Conservation (phyloP, 768 basidiomycete genomes). For the Astraeus odoratus region DNA sequence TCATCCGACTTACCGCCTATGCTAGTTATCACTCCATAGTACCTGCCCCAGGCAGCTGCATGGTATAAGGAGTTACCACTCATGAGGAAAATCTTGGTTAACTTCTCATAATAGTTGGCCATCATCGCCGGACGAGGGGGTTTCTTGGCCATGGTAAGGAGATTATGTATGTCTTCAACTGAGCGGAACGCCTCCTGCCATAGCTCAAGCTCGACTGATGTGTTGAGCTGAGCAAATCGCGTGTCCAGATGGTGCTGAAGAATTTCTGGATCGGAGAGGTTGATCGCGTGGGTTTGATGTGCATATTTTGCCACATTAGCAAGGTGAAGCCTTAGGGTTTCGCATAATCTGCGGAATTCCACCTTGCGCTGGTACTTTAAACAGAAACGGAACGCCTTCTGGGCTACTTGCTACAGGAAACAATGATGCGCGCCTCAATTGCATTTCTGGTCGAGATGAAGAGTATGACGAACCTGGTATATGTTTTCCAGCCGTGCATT, state of each 20-base stretch:
- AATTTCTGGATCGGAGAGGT: constrained; percentile 90
- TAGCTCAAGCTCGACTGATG: constrained; percentile 94
- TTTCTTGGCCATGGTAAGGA: constrained; percentile 90
- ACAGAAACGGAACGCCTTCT: constrained; percentile 97
- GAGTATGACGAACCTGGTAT: constrained; percentile 74
- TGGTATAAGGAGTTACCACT: constrained; percentile 93
- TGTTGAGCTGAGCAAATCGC: constrained; percentile 93
- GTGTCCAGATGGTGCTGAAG: constrained; percentile 95
- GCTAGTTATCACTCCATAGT: constrained; percentile 64
- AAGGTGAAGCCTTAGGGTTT: constrained; percentile 92
- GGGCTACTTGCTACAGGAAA: constrained; percentile 71
- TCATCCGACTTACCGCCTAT: constrained; percentile 73
- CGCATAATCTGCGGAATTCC: constrained; percentile 94
- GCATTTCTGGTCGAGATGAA: background rate
- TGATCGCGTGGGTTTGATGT: constrained; percentile 90
- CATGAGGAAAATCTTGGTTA: constrained; percentile 94
- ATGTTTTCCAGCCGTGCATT: constrained; percentile 88
- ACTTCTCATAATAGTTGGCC: constrained; percentile 98
- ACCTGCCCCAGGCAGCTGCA: constrained; percentile 91
- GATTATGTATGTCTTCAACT: constrained; percentile 95
- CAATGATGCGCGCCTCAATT: background rate
- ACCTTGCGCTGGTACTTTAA: constrained; percentile 89
- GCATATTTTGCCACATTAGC: constrained; percentile 93
- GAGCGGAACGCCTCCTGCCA: constrained; percentile 99
- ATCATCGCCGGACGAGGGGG: constrained; percentile 92